Base-by-base conservation (phyloP, 495 filamentous ascomycete genomes). In the Hypoxylon fragiforme region DNA sequence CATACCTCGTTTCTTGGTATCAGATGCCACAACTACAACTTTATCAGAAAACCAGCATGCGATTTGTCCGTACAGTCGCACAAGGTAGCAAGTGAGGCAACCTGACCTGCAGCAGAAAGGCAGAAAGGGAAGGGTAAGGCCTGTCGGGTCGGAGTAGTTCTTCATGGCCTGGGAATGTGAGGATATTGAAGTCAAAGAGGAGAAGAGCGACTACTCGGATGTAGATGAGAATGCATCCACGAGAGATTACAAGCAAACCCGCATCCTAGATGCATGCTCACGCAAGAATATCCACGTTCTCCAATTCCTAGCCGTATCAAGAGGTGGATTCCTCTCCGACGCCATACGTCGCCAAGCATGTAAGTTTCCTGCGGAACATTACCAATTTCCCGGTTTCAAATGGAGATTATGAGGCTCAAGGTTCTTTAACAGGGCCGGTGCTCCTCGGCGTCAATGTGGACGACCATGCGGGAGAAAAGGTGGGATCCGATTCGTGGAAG, bases 331-430 rank as follows among this genome's bases (percentile, higher is more conserved):
- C 39, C 67, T 97, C 26, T 80, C 83, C 38, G 94, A 98, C 72
- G 76, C 79, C n/a, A 70, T 95, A 60, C 86, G 94, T 63, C 80
- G 80, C 65, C 77, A 80, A 70, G 92, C 89, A 63, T 98, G 94
- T 96, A 81, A 76, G 90, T 84, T 46, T 24, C 54, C 36, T 38
- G 57, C 43, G 22, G 24, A 46, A 53, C 46, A 37, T 38, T 40
- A 15, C 41, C 34, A 3, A 14, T 46, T 18, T 28, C 8, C 54
- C 26, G 32, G 57, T 64, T 38, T 62, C 44, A 51, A 58, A 59
- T 38, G 12, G 37, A 38, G 40, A 56, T 34, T 35, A 44, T 51
- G 55, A 49, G 44, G 54, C 54, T 60, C 56, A 60, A 26, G 12
- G 20, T 55, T 38, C 8, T 48, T 18, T 31, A 46, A 36, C 44